phyloP scores from a whole-genome alignment of 805 yeast species.

The Maudiozyma bulderi region DNA sequence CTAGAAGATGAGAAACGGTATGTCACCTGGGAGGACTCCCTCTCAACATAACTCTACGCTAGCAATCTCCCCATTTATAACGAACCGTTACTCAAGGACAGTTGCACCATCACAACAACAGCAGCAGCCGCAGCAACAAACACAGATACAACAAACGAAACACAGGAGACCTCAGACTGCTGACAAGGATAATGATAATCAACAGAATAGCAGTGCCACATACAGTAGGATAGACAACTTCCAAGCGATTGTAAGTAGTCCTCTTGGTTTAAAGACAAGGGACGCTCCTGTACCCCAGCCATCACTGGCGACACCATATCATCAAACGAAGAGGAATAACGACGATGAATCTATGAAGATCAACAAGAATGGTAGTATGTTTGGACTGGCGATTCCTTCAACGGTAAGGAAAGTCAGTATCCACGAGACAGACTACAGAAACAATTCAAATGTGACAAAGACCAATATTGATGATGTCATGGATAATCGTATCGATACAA shows the following conservation, averaged over 20 bases:
- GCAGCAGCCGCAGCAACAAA: constrained; percentile 3
- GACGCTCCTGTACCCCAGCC: constrained; percentile 12
- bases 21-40: constrained; percentile 29
- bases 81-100: constrained; percentile 15
- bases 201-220: constrained; percentile 1
- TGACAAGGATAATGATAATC: not conserved
- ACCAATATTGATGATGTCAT: not conserved
- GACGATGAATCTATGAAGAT: not conserved
- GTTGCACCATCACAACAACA: constrained; percentile 12
- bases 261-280: constrained; percentile 15
- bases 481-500: not conserved
- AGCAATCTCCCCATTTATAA: constrained; percentile 60
- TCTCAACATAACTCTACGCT: constrained; percentile 66
- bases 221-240: constrained; percentile 5
- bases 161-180: constrained; percentile 4
- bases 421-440: constrained; percentile 14
- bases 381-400: constrained; percentile 25
- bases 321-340: constrained; percentile 20
- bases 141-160: constrained; percentile 5
- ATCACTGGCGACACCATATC: constrained; percentile 36
- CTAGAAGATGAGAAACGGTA: constrained; percentile 8
- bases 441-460: constrained; percentile 2
- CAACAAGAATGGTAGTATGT: constrained; percentile 14
- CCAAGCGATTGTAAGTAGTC: constrained; percentile 17
- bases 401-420: constrained; percentile 24